Percentiles rank a stretch among this genome's conserved stretches.
These are phyloP conservation scores for Sporothrix dimorphospora DNA, from an alignment of 2,329 filamentous ascomycete genomes.

Conservation along the genomic window DNA sequence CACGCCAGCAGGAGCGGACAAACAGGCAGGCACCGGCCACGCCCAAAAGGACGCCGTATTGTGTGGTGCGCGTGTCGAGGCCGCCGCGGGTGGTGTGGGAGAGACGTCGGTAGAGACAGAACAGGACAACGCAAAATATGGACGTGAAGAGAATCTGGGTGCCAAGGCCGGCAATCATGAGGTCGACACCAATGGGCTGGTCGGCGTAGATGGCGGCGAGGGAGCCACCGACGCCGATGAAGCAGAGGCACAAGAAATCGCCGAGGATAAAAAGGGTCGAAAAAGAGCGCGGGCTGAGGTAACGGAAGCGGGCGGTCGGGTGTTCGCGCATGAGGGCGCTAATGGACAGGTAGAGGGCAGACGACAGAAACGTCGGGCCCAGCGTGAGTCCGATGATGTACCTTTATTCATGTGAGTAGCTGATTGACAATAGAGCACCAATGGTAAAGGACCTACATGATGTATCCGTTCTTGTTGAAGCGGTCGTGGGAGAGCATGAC, in stretches of 20 bases:
- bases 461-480: constrained; percentile 34
- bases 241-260: constrained; percentile 33
- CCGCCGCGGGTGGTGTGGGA: neutral
- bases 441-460: too few species aligned
- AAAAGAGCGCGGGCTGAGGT: constrained; percentile 29
- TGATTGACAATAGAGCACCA: too few species aligned
- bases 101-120: neutral
- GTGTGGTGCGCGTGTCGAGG: neutral
- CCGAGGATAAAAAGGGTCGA: constrained; percentile 33
- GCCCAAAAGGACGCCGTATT: constrained; percentile 11
- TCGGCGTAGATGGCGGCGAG: constrained; percentile 33
- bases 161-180: constrained; percentile 34
- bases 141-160: constrained; percentile 33
- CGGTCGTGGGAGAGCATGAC: constrained; percentile 31
- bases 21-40: constrained; percentile 32
- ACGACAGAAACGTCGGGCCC: constrained; percentile 34
- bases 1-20: constrained; percentile 33
- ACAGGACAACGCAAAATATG: constrained; percentile 31
- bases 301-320: constrained; percentile 15
- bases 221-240: constrained; percentile 34
- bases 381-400: constrained; percentile 36
- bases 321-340: constrained; percentile 29
- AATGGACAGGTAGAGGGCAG: constrained; percentile 34
- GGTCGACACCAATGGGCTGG: constrained; percentile 34
- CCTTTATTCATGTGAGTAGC: too few species aligned